Evolutionary conservation across 2,329 filamentous ascomycete species (phyloP).

Genomic region (Chalaropsis thielavioides): DNA sequence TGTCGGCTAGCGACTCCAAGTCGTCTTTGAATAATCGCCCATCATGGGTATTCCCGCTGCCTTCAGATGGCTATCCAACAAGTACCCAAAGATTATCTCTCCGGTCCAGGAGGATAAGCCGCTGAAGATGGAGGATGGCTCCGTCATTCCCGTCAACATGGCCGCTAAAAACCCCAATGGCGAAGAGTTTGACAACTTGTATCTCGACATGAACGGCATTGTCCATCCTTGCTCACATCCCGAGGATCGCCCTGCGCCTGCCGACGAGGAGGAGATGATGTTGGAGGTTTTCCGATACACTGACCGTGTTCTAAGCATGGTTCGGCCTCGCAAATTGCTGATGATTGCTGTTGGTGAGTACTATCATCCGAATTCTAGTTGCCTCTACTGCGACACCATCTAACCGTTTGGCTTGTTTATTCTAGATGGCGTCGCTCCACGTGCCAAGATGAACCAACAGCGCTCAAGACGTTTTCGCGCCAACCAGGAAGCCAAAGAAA

Average conservation of each 20-base stretch:
- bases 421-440: conserved; percentile 82
- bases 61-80: conserved; percentile 92
- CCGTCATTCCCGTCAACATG: conserved; percentile 69
- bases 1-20: not conserved
- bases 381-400: conserved; percentile 6
- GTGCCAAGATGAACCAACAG: conserved; percentile 99
- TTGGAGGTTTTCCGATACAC: conserved; percentile 95
- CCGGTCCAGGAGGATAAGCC: conserved; percentile 78
- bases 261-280: conserved; percentile 99
- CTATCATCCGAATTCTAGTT: not conserved
- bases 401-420: conserved; percentile 10
- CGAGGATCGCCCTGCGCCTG: conserved; percentile 78
- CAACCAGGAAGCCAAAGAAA: conserved; percentile 86
- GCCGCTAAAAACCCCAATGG: conserved; percentile 85
- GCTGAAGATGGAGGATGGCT: conserved; percentile 64
- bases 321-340: conserved; percentile 82
- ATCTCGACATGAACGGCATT: conserved; percentile 98
- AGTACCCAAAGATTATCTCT: conserved; percentile 95
- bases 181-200: conserved; percentile 95
- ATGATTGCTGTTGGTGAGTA: conserved; percentile 87
- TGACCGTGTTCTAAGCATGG: conserved; percentile 98
- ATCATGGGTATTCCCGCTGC: conserved; percentile 87
- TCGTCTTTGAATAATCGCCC: conserved; percentile 13
- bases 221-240: conserved; percentile 98
- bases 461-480: conserved; percentile 89